A percentile compares a stretch with the other conserved stretches of the same genome.
Evolutionary conservation across 805 yeast species (phyloP).

Genomic region (Pichia phayaonensis): DNA sequence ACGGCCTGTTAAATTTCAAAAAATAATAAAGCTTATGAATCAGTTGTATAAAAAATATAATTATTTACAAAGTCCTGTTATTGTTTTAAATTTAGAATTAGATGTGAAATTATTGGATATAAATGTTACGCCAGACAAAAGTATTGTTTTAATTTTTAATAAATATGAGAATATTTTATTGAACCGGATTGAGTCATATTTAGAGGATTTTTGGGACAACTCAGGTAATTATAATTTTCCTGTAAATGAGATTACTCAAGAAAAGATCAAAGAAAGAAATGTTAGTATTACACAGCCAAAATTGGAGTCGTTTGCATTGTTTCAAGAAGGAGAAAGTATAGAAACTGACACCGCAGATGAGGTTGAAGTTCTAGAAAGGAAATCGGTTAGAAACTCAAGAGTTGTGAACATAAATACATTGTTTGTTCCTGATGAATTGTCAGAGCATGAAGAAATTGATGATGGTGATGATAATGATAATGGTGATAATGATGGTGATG

Average conservation of each 20-base stretch:
- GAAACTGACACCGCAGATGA: constrained; percentile 2
- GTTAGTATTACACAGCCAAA: constrained; percentile 1
- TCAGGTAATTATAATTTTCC: constrained; percentile 10
- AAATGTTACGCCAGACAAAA: constrained; percentile 88
- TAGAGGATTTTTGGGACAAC: constrained; percentile 36
- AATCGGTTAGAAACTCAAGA: constrained; percentile 1
- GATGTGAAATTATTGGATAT: constrained; percentile 57
- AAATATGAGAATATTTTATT: constrained; percentile 45
- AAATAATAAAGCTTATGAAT: constrained; percentile 50
- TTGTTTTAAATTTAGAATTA: constrained; percentile 52
- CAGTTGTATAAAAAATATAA: constrained; percentile 71
- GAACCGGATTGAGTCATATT: constrained; percentile 44
- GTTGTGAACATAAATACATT: neutral
- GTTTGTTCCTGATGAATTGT: neutral
- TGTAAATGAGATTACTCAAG: constrained; percentile 1
- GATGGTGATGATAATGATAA: neutral
- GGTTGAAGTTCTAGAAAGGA: constrained; percentile 4
- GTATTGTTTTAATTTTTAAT: constrained; percentile 58
- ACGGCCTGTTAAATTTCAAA: constrained; percentile 61
- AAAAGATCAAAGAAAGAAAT: constrained; percentile 3
- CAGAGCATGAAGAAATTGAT: constrained; percentile 4
- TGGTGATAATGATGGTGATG: neutral
- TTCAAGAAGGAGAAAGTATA: constrained; percentile 2
- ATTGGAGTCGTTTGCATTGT: constrained; percentile 9
- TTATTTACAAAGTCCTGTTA: constrained; percentile 63